Base-by-base conservation (phyloP, 2,329 filamentous ascomycete genomes). In the Cladophialophora psammophila region DNA sequence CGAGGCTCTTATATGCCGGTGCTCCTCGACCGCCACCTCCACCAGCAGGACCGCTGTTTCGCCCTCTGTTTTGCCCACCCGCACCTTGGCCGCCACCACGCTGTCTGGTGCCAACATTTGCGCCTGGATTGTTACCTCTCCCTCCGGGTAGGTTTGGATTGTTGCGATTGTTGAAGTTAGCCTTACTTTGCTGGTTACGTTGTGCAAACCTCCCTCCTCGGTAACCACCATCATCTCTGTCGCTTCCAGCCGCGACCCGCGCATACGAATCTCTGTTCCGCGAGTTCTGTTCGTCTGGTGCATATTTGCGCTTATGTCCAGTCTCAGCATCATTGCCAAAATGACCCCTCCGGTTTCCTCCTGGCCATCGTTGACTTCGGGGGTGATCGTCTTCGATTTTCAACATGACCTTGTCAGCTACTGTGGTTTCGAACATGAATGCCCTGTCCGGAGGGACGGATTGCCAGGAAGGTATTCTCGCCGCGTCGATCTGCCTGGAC, bases 341-440 rank as follows among this genome's bases (percentile, higher is more conserved):
- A 8, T 58, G 53, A 20, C 63, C 59, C 50, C 61, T 58, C 20
- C 63, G 64, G 35, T 48, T 57, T 5, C 48, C 59, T 26, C 61
- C 66, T 36, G 32, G 53, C 36, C 38, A 42, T 20, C 40, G 52
- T 31, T 70, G 54, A 9, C 15, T 26, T n/a, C 56, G 59, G 54
- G 31, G 80, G 59, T 88, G 78, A 81, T 94, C 91, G 60, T 88
- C 84, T 77, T 97, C 93, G 55, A 98, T 89, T 1, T 91, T 87
- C 60, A 98, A 80, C 70, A 95, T 84, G 15, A 92, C 87, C 80
- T 96, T 97, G 80, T 98, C 94, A 18, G 91, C 91, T 1, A 98
- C 92, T 0, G 87, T 88, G 0, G 91, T 93, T 69, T 96, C 92
- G 74, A 98, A 93, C 5, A 88, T 85, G 74, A 94, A 88, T 0